Evolutionary conservation across 257 asterid genomes (phyloP), one percentile per base, ranked within the genome.

Genomic region (Ilex asprella): DNA sequence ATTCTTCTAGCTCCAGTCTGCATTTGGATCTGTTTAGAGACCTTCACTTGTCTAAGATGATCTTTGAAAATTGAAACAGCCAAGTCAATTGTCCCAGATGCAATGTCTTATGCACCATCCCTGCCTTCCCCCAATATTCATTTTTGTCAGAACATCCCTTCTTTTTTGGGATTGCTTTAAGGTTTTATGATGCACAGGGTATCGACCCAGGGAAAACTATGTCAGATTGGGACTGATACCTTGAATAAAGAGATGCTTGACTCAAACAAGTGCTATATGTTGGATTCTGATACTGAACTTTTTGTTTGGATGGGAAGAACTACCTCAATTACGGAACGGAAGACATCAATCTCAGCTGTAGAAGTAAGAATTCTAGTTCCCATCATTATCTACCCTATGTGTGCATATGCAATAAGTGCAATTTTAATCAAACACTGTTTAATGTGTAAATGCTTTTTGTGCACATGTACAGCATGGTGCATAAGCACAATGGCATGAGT

Each of bases 251-350:
- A 80, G 76, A 70, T 83, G 73, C 73, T 89, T 57, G 70, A 73
- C 68, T 76, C 95, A 62, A 75, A 63, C 64, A 85, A 77, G 72
- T 81, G 89, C 72, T 86, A 84, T 64, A 71, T 89, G 69, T 83
- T 89, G 32, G 97, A 89, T 68, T 81, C 84, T 52, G 85, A 85
- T 70, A 16, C 75, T 2, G 88, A 80, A 65, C 75, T 85, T 66
- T 86, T 81, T 78, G 84, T 89, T 66, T 89, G 97, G 97, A 75
- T 81, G 70, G 97, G 97, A 27, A 83, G 72, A 77, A 72, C 32
- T 72, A 87, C 97, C 58, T 69, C 84, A 56, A 73, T 86, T 47
- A 81, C 81, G 32, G 86, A 81, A 63, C 79, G 89, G 59, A 89
- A 85, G 76, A 60, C 76, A 41, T 82, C 92, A 65, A 77, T 76